Evolutionary conservation across 441 rosid genomes (phyloP).

Genomic region (Populus hybrid): DNA sequence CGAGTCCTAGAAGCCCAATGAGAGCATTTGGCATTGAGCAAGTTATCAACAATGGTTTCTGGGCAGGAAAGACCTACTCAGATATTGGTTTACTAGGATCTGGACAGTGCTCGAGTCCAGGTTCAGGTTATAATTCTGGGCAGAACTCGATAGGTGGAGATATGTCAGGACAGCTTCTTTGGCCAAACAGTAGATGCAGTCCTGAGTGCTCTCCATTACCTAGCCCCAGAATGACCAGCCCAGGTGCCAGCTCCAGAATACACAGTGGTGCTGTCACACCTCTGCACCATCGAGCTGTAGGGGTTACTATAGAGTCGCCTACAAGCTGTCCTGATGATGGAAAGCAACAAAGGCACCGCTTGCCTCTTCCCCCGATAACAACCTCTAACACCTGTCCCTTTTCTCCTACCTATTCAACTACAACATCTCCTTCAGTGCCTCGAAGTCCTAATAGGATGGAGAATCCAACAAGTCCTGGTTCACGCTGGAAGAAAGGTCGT

Average conservation of each 20-base stretch:
- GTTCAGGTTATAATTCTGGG: slow-evolving; percentile 92
- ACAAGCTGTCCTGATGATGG: slow-evolving; percentile 62
- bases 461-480: slow-evolving; percentile 65
- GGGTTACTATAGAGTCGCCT: slow-evolving; percentile 56
- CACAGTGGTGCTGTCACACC: slow-evolving; percentile 96
- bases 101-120: slow-evolving; percentile 98
- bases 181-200: slow-evolving; percentile 93
- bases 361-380: slow-evolving; percentile 79
- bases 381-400: slow-evolving; percentile 64
- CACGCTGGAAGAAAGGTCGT: slow-evolving; percentile 83
- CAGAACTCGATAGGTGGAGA: slow-evolving; percentile 96
- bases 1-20: slow-evolving; percentile 98
- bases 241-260: slow-evolving; percentile 88
- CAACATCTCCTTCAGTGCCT: slow-evolving; percentile 77
- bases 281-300: slow-evolving; percentile 73
- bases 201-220: slow-evolving; percentile 95
- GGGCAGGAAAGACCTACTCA: slow-evolving; percentile 45
- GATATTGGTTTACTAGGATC: slow-evolving; percentile 47
- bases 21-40: slow-evolving; percentile 67
- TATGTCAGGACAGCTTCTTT: slow-evolving; percentile 78
- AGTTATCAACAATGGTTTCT: slow-evolving; percentile 55
- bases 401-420: slow-evolving; percentile 70
- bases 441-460: slow-evolving; percentile 83
- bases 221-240: slow-evolving; percentile 92
- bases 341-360: slow-evolving; percentile 69